Conservation (phyloP, 129 eudicot species). For the Chrysanthemum makinoi region DNA sequence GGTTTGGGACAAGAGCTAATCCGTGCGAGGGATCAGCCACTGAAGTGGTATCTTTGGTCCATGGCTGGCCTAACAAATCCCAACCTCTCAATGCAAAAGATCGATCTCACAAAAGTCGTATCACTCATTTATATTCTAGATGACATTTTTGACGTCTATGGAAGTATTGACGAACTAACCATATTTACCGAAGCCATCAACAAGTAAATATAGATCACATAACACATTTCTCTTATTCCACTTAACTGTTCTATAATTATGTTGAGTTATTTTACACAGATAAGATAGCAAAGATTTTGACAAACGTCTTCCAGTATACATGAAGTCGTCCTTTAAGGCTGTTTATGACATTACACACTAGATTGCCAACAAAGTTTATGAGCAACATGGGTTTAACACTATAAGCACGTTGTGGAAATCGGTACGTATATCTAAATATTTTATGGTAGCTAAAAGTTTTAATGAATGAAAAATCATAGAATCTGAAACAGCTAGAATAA, state of each 20-base stretch:
- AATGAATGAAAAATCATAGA: not conserved
- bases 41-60: slow-evolving; percentile 63
- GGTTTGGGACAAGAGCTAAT: slow-evolving; percentile 36
- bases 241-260: not conserved
- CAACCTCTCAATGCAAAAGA: slow-evolving; percentile 29
- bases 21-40: slow-evolving; percentile 49
- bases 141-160: slow-evolving; percentile 65
- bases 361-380: slow-evolving; percentile 23
- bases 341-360: slow-evolving; percentile 41
- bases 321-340: slow-evolving; percentile 46
- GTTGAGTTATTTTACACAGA: slow-evolving; percentile 14
- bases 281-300: slow-evolving; percentile 41
- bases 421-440: not conserved
- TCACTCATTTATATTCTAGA: slow-evolving; percentile 51
- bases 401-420: slow-evolving; percentile 23
- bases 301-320: slow-evolving; percentile 42
- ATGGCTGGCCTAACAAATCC: slow-evolving; percentile 43
- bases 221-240: not conserved
- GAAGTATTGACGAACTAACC: slow-evolving; percentile 31
- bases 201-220: slow-evolving; percentile 21
- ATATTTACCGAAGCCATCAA: slow-evolving; percentile 49
- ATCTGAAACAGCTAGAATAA: not conserved
- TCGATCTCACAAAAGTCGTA: slow-evolving; percentile 48
- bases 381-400: slow-evolving; percentile 47
- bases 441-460: not conserved